Conservation (phyloP, 768 basidiomycete species). For the Amanita molliuscula region DNA sequence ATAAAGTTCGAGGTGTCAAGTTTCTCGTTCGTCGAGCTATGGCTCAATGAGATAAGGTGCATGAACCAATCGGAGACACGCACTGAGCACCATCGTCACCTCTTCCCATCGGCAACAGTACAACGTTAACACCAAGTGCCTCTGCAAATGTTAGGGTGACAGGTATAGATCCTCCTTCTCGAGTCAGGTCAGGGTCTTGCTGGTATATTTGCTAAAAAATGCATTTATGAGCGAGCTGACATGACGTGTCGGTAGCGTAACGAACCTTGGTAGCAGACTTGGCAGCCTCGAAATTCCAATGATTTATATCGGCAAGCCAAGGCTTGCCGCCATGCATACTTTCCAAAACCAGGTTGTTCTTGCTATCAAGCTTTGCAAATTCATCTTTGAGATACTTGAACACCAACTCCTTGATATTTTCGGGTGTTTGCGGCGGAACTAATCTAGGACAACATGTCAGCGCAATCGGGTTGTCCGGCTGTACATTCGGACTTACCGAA, state of each 20-base stretch:
- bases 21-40: conserved; percentile 90
- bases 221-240: conserved; percentile 15
- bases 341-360: conserved; percentile 72
- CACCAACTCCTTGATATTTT: conserved; percentile 62
- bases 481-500: conserved; percentile 45
- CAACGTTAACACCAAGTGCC: conserved; percentile 73
- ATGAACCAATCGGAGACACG: conserved; percentile 18
- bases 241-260: not conserved
- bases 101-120: conserved; percentile 87
- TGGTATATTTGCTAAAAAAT: conserved; percentile 45
- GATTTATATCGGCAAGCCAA: conserved; percentile 77
- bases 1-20: conserved; percentile 86
- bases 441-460: conserved; percentile 28
- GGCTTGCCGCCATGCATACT: conserved; percentile 76
- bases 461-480: not conserved
- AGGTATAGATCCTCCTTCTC: conserved; percentile 93
- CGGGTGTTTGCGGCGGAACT: conserved; percentile 84
- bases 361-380: conserved; percentile 77
- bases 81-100: conserved; percentile 93
- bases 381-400: conserved; percentile 59
- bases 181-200: conserved; percentile 69
- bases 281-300: conserved; percentile 93
- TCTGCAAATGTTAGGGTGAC: conserved; percentile 93
- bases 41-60: not conserved
- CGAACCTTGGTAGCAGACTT: conserved; percentile 70